These are phyloP conservation scores for Warburgia ugandensis DNA, from an alignment of 164 flowering plant genomes.

Conservation along the genomic window DNA sequence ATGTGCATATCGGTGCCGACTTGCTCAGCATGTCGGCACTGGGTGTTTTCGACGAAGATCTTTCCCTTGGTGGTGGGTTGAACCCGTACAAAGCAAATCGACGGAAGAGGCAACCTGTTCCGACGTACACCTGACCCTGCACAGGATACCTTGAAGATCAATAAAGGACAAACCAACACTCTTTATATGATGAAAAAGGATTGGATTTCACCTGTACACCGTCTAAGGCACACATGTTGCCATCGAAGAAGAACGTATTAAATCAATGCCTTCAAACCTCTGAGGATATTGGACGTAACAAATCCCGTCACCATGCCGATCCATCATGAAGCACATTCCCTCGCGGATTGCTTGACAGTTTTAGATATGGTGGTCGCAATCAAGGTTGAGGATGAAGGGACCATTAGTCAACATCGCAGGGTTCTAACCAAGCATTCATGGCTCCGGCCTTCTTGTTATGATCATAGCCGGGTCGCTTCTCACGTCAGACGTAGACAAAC, in stretches of 20 bases:
- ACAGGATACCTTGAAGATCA: background rate
- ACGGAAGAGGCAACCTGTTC: slow-evolving; percentile 66
- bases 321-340: slow-evolving; percentile 94
- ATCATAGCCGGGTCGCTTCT: slow-evolving; percentile 20
- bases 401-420: slow-evolving; percentile 65
- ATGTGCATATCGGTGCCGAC: slow-evolving; percentile 29
- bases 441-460: slow-evolving; percentile 82
- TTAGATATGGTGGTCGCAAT: slow-evolving; percentile 73
- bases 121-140: slow-evolving; percentile 75
- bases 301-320: slow-evolving; percentile 61
- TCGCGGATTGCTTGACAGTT: slow-evolving; percentile 62
- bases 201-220: slow-evolving; percentile 33
- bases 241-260: slow-evolving; percentile 80
- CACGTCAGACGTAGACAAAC: slow-evolving; percentile 27
- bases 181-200: too few species aligned
- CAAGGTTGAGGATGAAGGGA: slow-evolving; percentile 66
- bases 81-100: slow-evolving; percentile 67
- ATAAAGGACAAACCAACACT: too few species aligned
- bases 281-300: slow-evolving; percentile 74
- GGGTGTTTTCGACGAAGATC: slow-evolving; percentile 6
- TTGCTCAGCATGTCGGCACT: slow-evolving; percentile 28
- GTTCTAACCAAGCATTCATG: slow-evolving; percentile 64
- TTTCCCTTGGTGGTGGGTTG: slow-evolving; percentile 42
- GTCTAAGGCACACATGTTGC: slow-evolving; percentile 79
- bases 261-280: slow-evolving; percentile 77